Evolutionary conservation across 495 filamentous ascomycete species (phyloP).

Genomic region (Schizothecium vesticola): DNA sequence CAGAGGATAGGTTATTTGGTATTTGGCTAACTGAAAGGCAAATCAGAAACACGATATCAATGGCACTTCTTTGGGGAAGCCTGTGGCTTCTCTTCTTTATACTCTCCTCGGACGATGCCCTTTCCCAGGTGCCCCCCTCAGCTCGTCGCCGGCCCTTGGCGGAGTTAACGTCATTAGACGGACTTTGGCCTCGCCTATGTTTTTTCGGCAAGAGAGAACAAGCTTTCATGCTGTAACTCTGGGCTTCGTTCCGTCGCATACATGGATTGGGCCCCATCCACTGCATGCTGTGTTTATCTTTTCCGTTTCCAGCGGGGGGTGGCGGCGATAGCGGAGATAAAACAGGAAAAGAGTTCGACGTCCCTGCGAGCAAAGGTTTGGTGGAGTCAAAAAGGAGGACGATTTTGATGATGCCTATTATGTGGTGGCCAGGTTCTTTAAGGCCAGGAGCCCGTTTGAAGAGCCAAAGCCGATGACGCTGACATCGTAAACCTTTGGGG

Average conservation of each 20-base stretch:
- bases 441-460: neutral
- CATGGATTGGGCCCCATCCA: neutral
- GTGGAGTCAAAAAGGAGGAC: neutral
- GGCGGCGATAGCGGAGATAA: neutral
- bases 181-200: neutral
- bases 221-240: neutral
- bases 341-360: neutral
- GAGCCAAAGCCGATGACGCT: neutral
- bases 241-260: neutral
- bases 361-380: neutral
- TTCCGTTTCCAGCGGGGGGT: neutral
- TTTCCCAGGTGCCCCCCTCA: neutral
- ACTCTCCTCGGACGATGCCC: neutral
- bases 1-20: neutral
- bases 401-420: no score
- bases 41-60: neutral
- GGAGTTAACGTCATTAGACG: neutral
- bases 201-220: neutral
- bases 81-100: neutral
- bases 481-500: no score
- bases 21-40: neutral
- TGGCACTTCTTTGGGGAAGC: neutral
- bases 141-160: neutral
- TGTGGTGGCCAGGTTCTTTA: neutral
- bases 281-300: neutral